Conservation (phyloP, 169 alveolate species). For the Perkinsus chesapeaki region DNA sequence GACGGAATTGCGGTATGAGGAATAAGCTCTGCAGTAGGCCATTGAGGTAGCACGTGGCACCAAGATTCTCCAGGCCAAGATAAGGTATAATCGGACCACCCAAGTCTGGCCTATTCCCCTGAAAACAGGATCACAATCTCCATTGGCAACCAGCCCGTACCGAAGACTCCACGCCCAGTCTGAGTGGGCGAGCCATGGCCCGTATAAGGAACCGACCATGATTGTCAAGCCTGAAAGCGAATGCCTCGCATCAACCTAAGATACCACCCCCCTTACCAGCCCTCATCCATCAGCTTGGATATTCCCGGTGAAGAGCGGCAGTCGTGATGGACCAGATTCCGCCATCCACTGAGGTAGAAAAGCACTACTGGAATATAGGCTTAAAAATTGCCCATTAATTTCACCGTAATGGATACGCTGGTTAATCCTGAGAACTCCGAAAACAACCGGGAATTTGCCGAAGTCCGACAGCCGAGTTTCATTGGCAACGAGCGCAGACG, state of each 20-base stretch:
- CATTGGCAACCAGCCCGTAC: neutral
- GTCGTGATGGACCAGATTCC: neutral
- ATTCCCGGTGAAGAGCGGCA: neutral
- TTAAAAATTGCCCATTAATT: too few relatives aligned
- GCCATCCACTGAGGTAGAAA: neutral
- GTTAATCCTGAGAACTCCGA: too few relatives aligned
- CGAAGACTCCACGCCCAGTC: neutral
- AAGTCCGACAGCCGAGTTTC: too few relatives aligned
- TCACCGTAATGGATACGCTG: too few relatives aligned
- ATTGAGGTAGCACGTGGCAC: conserved; percentile 89
- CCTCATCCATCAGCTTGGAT: neutral
- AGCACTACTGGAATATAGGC: too few relatives aligned
- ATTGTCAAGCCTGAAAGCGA: neutral
- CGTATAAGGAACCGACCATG: neutral
- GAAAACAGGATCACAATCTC: neutral
- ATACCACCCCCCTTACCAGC: neutral
- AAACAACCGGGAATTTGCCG: too few relatives aligned
- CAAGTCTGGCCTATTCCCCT: neutral
- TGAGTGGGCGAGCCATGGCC: neutral
- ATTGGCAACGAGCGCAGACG: too few relatives aligned
- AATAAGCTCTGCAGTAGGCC: conserved; percentile 74
- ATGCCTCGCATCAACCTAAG: neutral
- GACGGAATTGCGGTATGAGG: conserved; percentile 52
- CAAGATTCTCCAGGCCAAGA: conserved; percentile 78
- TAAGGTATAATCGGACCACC: conserved; percentile 16